Evolutionary conservation across 1,284 basidiomycete species (phyloP).

Genomic region (Rhodotorula sp.): DNA sequence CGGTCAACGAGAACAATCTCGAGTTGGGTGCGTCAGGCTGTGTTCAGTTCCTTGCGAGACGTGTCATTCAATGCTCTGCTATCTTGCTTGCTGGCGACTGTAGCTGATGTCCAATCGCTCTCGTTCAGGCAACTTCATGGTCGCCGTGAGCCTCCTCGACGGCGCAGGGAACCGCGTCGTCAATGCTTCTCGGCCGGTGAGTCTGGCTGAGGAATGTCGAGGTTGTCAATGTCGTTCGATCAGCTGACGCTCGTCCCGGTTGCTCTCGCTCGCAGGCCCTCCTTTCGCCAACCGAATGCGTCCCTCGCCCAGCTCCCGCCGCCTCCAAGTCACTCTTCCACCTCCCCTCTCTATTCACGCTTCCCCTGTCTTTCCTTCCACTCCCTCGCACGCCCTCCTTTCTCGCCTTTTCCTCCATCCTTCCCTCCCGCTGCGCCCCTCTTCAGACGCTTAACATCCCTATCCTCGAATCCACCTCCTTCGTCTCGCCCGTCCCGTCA

Average conservation of each 20-base stretch:
- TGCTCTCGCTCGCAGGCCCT: conserved; percentile 1
- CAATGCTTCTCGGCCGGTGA: conserved; percentile 14
- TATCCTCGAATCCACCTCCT: not conserved
- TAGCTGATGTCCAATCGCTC: not conserved
- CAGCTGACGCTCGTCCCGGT: no score
- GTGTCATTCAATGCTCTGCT: not conserved
- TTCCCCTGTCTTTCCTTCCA: not conserved
- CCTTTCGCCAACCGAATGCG: not conserved
- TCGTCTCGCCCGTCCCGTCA: not conserved
- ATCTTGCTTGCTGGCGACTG: not conserved
- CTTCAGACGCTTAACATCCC: not conserved
- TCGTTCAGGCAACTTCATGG: conserved; percentile 20
- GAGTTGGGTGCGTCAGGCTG: conserved; percentile 5
- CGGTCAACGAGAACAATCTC: conserved; percentile 25
- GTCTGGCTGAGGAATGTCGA: not conserved
- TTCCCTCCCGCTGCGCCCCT: not conserved
- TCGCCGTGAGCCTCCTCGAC: conserved; percentile 7
- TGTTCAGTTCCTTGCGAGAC: not conserved
- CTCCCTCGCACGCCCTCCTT: not conserved
- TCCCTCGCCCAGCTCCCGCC: not conserved
- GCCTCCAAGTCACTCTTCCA: not conserved
- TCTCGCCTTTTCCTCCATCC: no score
- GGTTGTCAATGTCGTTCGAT: not conserved
- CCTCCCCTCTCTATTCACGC: not conserved
- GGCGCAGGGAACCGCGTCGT: not conserved